phyloP scores from a whole-genome alignment of 129 eudicot species.

The Flaveria bidentis region DNA sequence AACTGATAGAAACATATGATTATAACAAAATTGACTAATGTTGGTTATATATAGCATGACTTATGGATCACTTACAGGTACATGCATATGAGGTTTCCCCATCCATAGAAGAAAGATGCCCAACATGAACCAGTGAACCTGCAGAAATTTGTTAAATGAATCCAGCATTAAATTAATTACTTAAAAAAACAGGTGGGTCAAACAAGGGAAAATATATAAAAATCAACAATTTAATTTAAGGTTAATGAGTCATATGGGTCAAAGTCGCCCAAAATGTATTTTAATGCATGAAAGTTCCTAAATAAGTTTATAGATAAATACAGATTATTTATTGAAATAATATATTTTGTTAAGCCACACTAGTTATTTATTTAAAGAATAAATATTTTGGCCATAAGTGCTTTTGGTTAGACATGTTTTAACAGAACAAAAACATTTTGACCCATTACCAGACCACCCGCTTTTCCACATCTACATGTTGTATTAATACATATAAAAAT shows the following conservation, averaged over 20 bases:
- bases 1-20: constrained; percentile 45
- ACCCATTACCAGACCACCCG: not conserved
- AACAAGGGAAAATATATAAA: not conserved
- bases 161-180: not conserved
- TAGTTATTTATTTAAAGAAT: not conserved
- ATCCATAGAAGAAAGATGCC: constrained; percentile 82
- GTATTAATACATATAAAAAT: not conserved
- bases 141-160: constrained; percentile 27
- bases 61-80: constrained; percentile 56
- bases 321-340: not conserved
- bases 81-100: constrained; percentile 86
- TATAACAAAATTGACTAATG: constrained; percentile 1
- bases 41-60: constrained; percentile 12
- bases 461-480: not conserved
- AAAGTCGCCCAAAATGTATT: not conserved
- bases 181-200: not conserved
- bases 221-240: not conserved
- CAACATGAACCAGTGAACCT: constrained; percentile 89
- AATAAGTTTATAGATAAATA: not conserved
- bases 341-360: not conserved
- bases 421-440: not conserved
- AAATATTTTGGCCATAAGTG: not conserved
- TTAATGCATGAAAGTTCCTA: not conserved
- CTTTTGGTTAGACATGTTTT: not conserved
- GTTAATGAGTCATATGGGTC: not conserved